Percentiles rank a stretch among this genome's conserved stretches.
Evolutionary conservation across 192 early-diverging fungal species (phyloP).

Genomic region (Coemansia sp.): DNA sequence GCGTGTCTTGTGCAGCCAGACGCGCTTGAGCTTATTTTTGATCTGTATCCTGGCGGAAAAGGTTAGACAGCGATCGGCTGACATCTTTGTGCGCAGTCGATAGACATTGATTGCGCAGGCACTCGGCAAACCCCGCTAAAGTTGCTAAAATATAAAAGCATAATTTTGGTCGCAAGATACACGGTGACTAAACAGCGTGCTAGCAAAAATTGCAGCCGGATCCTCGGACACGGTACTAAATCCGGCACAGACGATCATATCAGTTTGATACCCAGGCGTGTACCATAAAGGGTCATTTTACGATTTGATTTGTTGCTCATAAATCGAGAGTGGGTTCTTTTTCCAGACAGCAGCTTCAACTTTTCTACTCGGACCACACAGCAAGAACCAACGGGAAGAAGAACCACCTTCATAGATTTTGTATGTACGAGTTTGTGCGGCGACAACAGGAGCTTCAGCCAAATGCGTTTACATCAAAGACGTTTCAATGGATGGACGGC

Average conservation of each 20-base stretch:
- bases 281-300: not conserved
- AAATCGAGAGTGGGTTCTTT: not conserved
- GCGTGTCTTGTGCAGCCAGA: not conserved
- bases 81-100: not conserved
- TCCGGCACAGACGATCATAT: not conserved
- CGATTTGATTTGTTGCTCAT: not conserved
- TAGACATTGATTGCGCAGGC: not conserved
- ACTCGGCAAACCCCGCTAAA: too few relatives aligned
- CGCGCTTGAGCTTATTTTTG: too few relatives aligned
- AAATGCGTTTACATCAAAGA: constrained; percentile 34
- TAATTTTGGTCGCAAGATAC: not conserved
- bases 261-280: not conserved
- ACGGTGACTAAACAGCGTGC: not conserved
- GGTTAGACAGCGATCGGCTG: too few relatives aligned
- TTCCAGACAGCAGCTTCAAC: not conserved
- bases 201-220: not conserved
- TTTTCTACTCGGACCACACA: too few relatives aligned
- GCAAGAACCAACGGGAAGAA: too few relatives aligned
- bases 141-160: not conserved
- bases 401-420: not conserved
- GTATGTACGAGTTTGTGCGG: constrained; percentile 55
- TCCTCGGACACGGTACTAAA: not conserved
- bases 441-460: constrained; percentile 55
- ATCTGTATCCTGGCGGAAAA: too few relatives aligned
- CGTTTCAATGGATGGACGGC: constrained; percentile 54